Percentiles rank a stretch among this genome's conserved stretches.
Evolutionary conservation across 331 rosid species (phyloP).

Genomic region (Rosa hybrid): DNA sequence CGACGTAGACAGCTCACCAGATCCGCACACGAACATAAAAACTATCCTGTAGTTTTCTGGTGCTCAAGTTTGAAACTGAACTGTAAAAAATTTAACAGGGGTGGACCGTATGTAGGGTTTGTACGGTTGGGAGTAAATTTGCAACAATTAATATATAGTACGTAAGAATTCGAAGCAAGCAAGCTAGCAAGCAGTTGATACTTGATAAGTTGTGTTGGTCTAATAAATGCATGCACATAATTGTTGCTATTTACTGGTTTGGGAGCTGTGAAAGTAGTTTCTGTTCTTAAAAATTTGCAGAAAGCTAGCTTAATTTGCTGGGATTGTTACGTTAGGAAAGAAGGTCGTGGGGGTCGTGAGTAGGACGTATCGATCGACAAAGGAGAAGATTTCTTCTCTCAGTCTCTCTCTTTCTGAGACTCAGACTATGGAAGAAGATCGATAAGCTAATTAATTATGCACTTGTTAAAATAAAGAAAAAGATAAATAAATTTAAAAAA

Average conservation of each 20-base stretch:
- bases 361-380: constrained; percentile 89
- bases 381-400: constrained; percentile 51
- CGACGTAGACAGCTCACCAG: constrained; percentile 1
- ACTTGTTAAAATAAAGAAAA: neutral
- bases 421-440: neutral
- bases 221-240: constrained; percentile 44
- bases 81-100: constrained; percentile 38
- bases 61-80: constrained; percentile 28
- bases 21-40: neutral
- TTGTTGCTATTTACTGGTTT: neutral
- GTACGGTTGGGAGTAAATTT: constrained; percentile 55
- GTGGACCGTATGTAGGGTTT: neutral
- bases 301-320: neutral
- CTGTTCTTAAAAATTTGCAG: constrained; percentile 29
- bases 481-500: too few relatives aligned
- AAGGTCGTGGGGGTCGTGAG: constrained; percentile 74
- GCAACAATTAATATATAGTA: constrained; percentile 41
- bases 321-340: neutral
- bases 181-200: neutral
- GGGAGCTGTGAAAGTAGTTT: constrained; percentile 53
- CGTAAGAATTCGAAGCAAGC: neutral
- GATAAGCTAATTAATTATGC: neutral
- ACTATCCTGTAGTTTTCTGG: neutral
- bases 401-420: constrained; percentile 16
- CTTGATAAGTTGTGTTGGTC: constrained; percentile 32